Evolutionary conservation across 1,139 yeast species (phyloP), one percentile per base, ranked within the genome.

Genomic region (Candida sp.): DNA sequence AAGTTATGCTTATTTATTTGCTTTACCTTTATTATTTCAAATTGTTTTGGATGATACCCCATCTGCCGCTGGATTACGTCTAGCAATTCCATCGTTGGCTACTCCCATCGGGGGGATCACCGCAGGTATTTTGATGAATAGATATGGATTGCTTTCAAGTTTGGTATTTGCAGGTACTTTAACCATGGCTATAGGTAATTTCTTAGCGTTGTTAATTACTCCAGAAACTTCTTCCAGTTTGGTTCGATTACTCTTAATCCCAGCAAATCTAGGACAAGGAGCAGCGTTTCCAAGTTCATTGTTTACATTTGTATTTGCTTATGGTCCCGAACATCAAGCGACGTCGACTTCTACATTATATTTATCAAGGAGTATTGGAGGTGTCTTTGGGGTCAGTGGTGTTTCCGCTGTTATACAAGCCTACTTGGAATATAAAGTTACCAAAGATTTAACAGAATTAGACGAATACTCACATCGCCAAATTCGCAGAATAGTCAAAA

Each of bases 201-300:
- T 54, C 21, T 39, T 65, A 22, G 64, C 63, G 1, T 49, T 68
- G 9, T 45, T 56, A 3, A 57, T 71, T 3, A 53, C 57, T 2
- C 48, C 50, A 8, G 41, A 43, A 0, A 49, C 57, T 22, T 59
- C 64, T 1, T 49, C 55, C 9, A 56, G 63, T 60, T 38, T 57
- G 5, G 47, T 64, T 5, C 57, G 57, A 42, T 27, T 67, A 2
- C 49, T 64, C 12, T 48, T 61, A 15, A 43, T 70, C 19, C 71
- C 75, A 1, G 69, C 73, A 3, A 70, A 68, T 45, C 45, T 69
- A 12, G 75, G 77, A 3, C 69, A 68, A 40, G 77, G 77, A 11
- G 53, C 69, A 45, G 64, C 65, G 3, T 70, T 63, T 44, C 75
- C 76, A 1, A 62, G 66, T 22, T 56, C 69, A 4, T 52, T 70